phyloP scores from a whole-genome alignment of 345 rosid genomes.

The Gossypium australe region DNA sequence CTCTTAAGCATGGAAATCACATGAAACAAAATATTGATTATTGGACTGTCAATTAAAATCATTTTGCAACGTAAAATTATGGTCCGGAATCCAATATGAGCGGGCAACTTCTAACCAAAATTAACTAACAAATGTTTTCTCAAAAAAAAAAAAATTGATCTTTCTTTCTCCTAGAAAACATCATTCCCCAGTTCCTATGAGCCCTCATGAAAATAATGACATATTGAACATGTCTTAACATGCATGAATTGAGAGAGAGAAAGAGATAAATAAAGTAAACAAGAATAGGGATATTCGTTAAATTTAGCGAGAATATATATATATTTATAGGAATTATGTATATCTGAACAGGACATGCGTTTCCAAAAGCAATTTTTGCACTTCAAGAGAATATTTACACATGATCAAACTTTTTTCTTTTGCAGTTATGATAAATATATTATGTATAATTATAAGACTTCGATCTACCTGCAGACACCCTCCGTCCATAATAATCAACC shows the following conservation, averaged over 20 bases:
- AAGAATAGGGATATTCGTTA: no score
- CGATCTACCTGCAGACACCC: constrained; percentile 81
- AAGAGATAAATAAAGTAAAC: no score
- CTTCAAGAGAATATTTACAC: not conserved
- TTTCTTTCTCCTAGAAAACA: no score
- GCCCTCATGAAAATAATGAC: no score
- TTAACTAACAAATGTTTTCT: not conserved
- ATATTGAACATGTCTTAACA: no score
- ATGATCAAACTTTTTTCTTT: not conserved
- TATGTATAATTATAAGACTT: constrained; percentile 1
- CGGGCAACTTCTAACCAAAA: not conserved
- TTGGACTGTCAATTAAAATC: not conserved
- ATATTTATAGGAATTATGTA: no score
- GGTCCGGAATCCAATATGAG: not conserved
- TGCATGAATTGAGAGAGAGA: no score
- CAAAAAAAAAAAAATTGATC: no score
- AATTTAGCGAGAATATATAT: no score
- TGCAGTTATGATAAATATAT: not conserved
- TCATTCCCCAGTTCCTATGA: no score
- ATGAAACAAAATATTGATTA: not conserved
- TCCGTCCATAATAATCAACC: constrained; percentile 61
- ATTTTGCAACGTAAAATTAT: not conserved
- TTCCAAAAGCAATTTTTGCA: not conserved
- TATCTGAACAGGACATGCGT: not conserved
- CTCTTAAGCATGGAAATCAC: not conserved